Evolutionary conservation across 208 protist genomes (phyloP).

Genomic region (Vickermania ingenoplastis): DNA sequence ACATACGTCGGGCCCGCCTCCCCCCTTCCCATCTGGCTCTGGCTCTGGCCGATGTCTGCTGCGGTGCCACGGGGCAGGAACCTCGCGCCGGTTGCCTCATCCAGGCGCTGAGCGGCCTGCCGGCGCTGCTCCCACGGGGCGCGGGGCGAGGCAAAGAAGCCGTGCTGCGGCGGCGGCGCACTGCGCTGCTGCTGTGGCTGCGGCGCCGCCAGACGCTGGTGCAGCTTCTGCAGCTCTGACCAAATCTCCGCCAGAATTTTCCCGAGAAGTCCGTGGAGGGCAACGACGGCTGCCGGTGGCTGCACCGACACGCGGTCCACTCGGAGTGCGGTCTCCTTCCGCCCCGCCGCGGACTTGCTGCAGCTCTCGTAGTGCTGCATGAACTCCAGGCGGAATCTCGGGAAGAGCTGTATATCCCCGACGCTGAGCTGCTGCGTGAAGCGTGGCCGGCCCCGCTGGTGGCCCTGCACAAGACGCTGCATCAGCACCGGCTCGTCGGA

Average conservation of each 20-base stretch:
- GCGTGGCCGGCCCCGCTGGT: conserved; percentile 42
- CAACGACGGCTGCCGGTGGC: conserved; percentile 12
- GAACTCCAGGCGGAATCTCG: conserved; percentile 68
- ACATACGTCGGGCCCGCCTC: conserved; percentile 12
- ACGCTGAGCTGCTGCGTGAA: conserved; percentile 59
- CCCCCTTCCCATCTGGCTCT: too few relatives aligned
- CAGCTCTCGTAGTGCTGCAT: conserved; percentile 64
- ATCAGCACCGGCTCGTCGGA: conserved; percentile 48
- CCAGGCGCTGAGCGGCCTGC: background rate
- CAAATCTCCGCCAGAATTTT: conserved; percentile 59
- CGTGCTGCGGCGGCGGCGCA: conserved; percentile 4
- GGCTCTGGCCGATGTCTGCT: too few relatives aligned
- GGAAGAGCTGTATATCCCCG: conserved; percentile 72
- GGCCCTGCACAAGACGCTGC: conserved; percentile 55
- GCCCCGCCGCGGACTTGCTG: conserved; percentile 2
- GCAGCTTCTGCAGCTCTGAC: conserved; percentile 43
- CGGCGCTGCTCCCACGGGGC: background rate
- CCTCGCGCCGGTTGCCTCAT: background rate
- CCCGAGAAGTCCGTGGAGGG: conserved; percentile 44
- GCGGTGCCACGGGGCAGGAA: background rate
- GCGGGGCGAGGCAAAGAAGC: background rate
- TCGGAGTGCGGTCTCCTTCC: conserved; percentile 20
- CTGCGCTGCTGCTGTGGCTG: conserved; percentile 21
- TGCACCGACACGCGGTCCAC: conserved; percentile 50
- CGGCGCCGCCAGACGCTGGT: conserved; percentile 18